Conservation (phyloP, 2,329 filamentous ascomycete genomes). For the Fusarium fujikuroi region DNA sequence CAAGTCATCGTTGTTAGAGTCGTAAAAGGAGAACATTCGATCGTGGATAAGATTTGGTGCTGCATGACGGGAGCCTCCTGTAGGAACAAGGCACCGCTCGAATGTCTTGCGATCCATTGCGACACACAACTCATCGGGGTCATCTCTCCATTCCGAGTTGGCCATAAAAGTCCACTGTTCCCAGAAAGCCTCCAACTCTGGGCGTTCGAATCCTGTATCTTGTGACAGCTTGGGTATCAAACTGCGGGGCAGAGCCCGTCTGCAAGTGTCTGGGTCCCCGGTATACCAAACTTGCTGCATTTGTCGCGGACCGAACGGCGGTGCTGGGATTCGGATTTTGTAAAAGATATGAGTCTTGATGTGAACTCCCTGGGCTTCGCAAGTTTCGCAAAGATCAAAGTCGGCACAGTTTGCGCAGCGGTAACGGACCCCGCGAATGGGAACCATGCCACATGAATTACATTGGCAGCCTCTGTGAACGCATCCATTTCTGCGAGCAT, state of each 20-base stretch:
- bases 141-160: conserved; percentile 82
- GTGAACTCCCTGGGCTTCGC: conserved; percentile 82
- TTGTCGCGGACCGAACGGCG: conserved; percentile 82
- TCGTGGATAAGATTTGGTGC: conserved; percentile 93
- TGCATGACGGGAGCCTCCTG: conserved; percentile 80
- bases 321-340: conserved; percentile 91
- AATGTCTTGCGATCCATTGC: conserved; percentile 95
- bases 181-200: conserved; percentile 92
- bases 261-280: conserved; percentile 80
- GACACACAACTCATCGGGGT: conserved; percentile 79
- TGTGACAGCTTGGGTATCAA: conserved; percentile 75
- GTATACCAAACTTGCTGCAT: conserved; percentile 88
- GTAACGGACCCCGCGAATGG: conserved; percentile 92
- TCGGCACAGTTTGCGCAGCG: conserved; percentile 96
- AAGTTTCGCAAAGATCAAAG: conserved; percentile 94
- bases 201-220: conserved; percentile 82
- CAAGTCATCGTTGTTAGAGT: conserved; percentile 86
- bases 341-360: conserved; percentile 95
- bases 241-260: conserved; percentile 71
- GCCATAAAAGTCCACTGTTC: conserved; percentile 97
- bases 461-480: conserved; percentile 93
- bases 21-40: conserved; percentile 96
- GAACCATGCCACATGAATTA: conserved; percentile 86
- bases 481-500: conserved; percentile 86
- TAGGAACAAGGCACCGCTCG: conserved; percentile 87